Evolutionary conservation across 1,284 basidiomycete genomes (phyloP), one percentile per base, ranked within the genome.

Genomic region (Apiotrichum akiyoshidainum): DNA sequence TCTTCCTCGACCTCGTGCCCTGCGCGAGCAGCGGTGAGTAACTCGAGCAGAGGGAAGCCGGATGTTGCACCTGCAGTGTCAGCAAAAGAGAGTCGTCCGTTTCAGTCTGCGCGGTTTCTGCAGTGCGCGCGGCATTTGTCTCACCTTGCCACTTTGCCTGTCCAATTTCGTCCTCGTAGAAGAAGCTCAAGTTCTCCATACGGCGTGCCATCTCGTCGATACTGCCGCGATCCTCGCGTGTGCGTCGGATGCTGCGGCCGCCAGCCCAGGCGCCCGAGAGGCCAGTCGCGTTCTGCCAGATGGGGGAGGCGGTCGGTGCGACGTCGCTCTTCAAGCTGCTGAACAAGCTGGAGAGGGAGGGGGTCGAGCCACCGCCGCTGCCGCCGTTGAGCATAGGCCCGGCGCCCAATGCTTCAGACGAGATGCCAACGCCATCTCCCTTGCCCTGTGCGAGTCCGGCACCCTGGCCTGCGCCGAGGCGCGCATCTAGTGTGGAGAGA

Each of bases 41-140:
- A 78, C 70, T 92, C 89, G 34, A 93, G 83, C 14, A 93, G 82
- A 2, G 91, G 91, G 2, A 93, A 82, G 16, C 91, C 90, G 2
- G 90, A 93, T 0, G 90, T 90, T 68, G 92, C 90, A 37, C 91
- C 91, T 78, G 58, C 5, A 22, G 37, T 21, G 46, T 64, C 48
- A 65, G 57, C 55, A 31, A 31, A 31, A 31, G 26, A 31, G 26
- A 7, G 7, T 16, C 45, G 47, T 34, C 41, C 40, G 26, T 35
- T 26, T 19, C 13, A 11, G 26, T 4, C 4, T 31, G 26, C 26
- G 26, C 4, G 26, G 4, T 31, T 31, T 31, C 4, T 31, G 26
- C 26, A 31, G n/a, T 31, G 26, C 9, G 40, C 26, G 19, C 47
- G 8, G n/a, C 48, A n/a, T 26, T 16, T 5, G n/a, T 65, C 75